Conservation (phyloP, 208 protist species). For the Trypanosoma cruzi region DNA sequence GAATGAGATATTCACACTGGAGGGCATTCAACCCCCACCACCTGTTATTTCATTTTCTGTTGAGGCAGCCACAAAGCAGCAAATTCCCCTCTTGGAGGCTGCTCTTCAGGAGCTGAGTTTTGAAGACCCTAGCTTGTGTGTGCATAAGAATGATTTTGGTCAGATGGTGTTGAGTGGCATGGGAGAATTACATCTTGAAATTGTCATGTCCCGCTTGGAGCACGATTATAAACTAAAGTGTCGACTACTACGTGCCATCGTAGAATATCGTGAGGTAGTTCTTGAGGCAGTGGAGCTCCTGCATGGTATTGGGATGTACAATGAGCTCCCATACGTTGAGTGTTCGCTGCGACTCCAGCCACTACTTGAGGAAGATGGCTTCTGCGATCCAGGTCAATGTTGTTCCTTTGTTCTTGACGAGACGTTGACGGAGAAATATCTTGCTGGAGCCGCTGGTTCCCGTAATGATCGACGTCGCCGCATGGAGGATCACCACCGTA, state of each 20-base stretch:
- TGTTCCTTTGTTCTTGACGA: conserved; percentile 58
- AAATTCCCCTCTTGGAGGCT: conserved; percentile 87
- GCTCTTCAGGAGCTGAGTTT: conserved; percentile 92
- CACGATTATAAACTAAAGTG: conserved; percentile 92
- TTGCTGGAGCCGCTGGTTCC: conserved; percentile 5
- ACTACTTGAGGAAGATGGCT: conserved; percentile 39
- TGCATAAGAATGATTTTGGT: conserved; percentile 83
- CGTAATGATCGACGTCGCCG: conserved; percentile 8
- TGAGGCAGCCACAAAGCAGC: conserved; percentile 83
- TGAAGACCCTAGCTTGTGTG: conserved; percentile 95
- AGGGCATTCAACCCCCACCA: conserved; percentile 93
- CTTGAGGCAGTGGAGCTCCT: conserved; percentile 22
- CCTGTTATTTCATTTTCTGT: conserved; percentile 97
- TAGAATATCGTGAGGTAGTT: conserved; percentile 87
- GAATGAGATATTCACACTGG: conserved; percentile 66
- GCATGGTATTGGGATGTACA: conserved; percentile 35
- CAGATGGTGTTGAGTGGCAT: conserved; percentile 95
- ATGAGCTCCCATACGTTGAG: conserved; percentile 75
- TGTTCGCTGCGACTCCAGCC: conserved; percentile 54
- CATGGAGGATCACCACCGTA: conserved; percentile 36
- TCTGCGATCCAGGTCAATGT: conserved; percentile 20
- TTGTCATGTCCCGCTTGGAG: conserved; percentile 94
- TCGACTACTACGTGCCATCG: conserved; percentile 81
- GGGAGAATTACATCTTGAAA: conserved; percentile 96
- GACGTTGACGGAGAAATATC: conserved; percentile 40